phyloP scores from a whole-genome alignment of 2,329 filamentous ascomycete genomes.

The Cytospora chrysosperma region DNA sequence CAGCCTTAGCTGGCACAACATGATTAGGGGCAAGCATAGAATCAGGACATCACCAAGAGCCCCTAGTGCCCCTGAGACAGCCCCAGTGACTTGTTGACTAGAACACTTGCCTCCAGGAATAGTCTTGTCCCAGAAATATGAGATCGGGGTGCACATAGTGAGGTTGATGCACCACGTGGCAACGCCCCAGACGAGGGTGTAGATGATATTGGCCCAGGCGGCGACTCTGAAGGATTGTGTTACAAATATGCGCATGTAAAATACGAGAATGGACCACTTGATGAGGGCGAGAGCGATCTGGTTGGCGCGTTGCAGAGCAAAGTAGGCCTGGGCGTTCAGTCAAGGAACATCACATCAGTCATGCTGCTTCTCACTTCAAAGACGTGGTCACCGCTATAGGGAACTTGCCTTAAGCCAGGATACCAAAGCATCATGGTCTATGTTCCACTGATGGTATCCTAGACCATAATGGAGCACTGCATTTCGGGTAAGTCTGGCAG shows the following conservation, averaged over 20 bases:
- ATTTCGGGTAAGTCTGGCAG: neutral
- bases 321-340: slow-evolving; percentile 19
- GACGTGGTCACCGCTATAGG: neutral
- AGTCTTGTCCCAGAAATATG: slow-evolving; percentile 27
- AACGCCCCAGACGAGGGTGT: slow-evolving; percentile 26
- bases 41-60: slow-evolving; percentile 14
- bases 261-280: slow-evolving; percentile 27
- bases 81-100: slow-evolving; percentile 24
- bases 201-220: slow-evolving; percentile 22
- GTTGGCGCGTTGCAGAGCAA: slow-evolving; percentile 26
- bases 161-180: slow-evolving; percentile 25
- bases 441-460: slow-evolving; percentile 20
- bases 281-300: slow-evolving; percentile 23
- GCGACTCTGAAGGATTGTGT: neutral
- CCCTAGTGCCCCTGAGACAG: slow-evolving; percentile 24
- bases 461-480: slow-evolving; percentile 18
- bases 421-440: slow-evolving; percentile 6
- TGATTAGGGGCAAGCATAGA: neutral
- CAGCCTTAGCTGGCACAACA: slow-evolving; percentile 15
- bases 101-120: slow-evolving; percentile 23
- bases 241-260: slow-evolving; percentile 26
- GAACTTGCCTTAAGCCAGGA: neutral
- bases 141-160: slow-evolving; percentile 25
- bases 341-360: neutral
- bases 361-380: neutral